Percentiles rank a stretch among this genome's conserved stretches.
Evolutionary conservation across 371 early-diverging fungal species (phyloP).

Genomic region (Synchytrium microbalum): DNA sequence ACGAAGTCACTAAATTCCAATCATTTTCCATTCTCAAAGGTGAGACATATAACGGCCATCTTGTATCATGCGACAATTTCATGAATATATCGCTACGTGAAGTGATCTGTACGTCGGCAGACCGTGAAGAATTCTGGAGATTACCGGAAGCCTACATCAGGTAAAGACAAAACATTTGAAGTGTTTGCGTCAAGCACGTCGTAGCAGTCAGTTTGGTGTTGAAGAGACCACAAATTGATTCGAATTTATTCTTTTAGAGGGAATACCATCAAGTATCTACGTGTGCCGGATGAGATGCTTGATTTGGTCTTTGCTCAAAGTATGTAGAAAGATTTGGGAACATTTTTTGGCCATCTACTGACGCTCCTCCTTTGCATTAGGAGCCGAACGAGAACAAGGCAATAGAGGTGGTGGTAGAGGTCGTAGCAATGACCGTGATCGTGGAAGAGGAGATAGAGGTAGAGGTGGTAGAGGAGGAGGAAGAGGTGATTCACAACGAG

Average conservation of each 20-base stretch:
- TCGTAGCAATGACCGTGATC: slow-evolving; percentile 22
- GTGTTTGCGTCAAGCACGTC: neutral
- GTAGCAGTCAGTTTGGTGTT: neutral
- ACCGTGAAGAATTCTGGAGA: slow-evolving; percentile 88
- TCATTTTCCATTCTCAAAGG: slow-evolving; percentile 29
- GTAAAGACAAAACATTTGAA: neutral
- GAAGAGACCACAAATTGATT: neutral
- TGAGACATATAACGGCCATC: slow-evolving; percentile 95
- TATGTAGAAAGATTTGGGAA: neutral
- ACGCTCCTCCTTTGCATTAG: too few relatives aligned
- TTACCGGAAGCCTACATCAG: slow-evolving; percentile 80
- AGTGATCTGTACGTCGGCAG: slow-evolving; percentile 89
- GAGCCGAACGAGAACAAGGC: neutral
- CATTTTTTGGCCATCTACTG: too few relatives aligned
- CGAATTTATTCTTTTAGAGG: slow-evolving; percentile 64
- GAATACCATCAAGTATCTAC: slow-evolving; percentile 87
- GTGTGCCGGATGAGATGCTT: slow-evolving; percentile 80
- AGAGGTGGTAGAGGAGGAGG: slow-evolving; percentile 33
- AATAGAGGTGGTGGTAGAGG: neutral
- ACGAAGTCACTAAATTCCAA: neutral
- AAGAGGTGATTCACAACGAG: slow-evolving; percentile 26
- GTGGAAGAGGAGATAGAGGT: slow-evolving; percentile 29
- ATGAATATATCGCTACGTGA: slow-evolving; percentile 96
- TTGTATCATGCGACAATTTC: slow-evolving; percentile 93
- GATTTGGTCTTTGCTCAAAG: slow-evolving; percentile 57